phyloP scores from a whole-genome alignment of 2,329 filamentous ascomycete species.

The Fusarium succisae region DNA sequence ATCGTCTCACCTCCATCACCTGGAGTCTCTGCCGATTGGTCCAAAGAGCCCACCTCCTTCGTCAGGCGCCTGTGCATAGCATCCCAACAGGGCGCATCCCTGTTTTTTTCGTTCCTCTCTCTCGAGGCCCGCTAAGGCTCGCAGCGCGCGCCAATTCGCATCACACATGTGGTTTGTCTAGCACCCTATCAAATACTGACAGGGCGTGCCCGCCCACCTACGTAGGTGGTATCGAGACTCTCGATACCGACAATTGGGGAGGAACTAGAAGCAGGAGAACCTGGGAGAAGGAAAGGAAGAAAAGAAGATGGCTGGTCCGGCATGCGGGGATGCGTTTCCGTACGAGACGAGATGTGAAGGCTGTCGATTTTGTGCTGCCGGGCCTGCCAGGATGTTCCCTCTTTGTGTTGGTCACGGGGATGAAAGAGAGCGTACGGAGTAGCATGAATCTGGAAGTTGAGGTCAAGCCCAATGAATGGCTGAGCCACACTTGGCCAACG shows the following conservation, averaged over 20 bases:
- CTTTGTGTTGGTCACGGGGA: not conserved
- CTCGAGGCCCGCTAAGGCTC: constrained; percentile 12
- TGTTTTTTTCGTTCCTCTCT: constrained; percentile 15
- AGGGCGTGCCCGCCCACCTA: constrained; percentile 20
- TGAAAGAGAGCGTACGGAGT: not conserved
- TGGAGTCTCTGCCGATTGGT: constrained; percentile 39
- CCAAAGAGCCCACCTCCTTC: not conserved
- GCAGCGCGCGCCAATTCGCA: constrained; percentile 25
- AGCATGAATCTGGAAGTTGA: not conserved
- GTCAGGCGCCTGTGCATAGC: constrained; percentile 42
- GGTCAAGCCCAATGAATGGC: constrained; percentile 1
- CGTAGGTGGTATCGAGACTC: not conserved
- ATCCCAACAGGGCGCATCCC: constrained; percentile 23
- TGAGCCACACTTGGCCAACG: constrained; percentile 20
- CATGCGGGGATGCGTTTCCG: constrained; percentile 3
- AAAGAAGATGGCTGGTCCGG: constrained; percentile 26
- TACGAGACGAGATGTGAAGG: constrained; percentile 5
- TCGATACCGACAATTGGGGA: constrained; percentile 4
- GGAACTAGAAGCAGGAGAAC: constrained; percentile 4
- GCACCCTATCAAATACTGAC: constrained; percentile 40
- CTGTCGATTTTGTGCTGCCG: constrained; percentile 19
- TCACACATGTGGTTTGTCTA: constrained; percentile 42
- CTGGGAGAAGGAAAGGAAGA: constrained; percentile 6
- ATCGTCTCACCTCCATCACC: constrained; percentile 36
- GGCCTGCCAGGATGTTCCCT: constrained; percentile 23